Evolutionary conservation across 257 asterid genomes (phyloP), one percentile per base, ranked within the genome.

Genomic region (Nicotiana knightiana): DNA sequence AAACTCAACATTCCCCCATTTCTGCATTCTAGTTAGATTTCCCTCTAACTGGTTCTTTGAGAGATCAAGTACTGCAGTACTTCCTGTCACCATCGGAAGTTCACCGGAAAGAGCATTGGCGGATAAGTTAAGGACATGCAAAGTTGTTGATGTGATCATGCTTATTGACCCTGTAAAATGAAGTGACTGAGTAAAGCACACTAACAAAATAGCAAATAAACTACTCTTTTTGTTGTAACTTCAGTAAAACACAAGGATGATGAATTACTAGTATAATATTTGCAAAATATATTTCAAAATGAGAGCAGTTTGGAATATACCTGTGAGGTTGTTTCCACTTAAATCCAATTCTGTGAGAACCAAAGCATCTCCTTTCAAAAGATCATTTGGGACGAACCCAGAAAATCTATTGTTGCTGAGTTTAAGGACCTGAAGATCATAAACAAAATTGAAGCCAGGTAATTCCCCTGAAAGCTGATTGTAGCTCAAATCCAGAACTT

Each of bases 251-350:
- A 15, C 12, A 2, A 65, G 46, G 46, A 13, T 1, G 7, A 48
- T 2, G 13, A 73, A 46, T 24, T 24, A 24, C 13, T 13, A 73
- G 3, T 24, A 6, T 13, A 46, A 13, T 24, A 71, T 71, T 21
- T 13, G 39, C 26, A 48, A 39, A 70, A 73, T 13, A 61, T 6
- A 48, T 48, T 73, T 46, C 61, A 46, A 30, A 28, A 30, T 13
- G 61, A 71, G 24, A 46, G 61, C 39, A 13, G 61, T 46, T 46
- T 71, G 79, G 79, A 46, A 46, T 46, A 73, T 89, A 96, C 99
- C 98, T 86, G 99, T 83, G n/a, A 96, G 93, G 81, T 93, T 94
- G 89, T 96, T 96, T 68, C 95, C 92, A 26, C 99, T 96, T 82
- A 96, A 85, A 89, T 96, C 99, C 94, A 96, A 71, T 86, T 91